A percentile compares a stretch with the other conserved stretches of the same genome.
Evolutionary conservation across 2,329 filamentous ascomycete genomes (phyloP).

Genomic region (Stromatinia cepivora): DNA sequence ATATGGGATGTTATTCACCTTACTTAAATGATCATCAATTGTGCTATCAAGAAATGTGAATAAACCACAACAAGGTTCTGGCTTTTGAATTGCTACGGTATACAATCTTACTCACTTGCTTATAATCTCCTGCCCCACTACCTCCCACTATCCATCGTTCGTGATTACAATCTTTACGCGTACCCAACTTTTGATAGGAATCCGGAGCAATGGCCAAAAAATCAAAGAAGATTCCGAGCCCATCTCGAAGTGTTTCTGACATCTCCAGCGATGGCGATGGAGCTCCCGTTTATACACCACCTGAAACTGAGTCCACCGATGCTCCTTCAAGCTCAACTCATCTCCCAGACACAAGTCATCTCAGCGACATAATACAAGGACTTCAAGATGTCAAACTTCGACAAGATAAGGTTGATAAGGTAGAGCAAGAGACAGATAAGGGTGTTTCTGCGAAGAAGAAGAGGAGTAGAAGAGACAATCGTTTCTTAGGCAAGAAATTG

Average conservation of each 20-base stretch:
- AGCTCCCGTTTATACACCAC: conserved; percentile 16
- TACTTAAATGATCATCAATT: neutral
- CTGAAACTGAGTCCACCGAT: conserved; percentile 2
- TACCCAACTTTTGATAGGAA: neutral
- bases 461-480: neutral
- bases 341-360: neutral
- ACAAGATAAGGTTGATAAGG: neutral
- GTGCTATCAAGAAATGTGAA: neutral
- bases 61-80: neutral
- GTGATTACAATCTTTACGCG: conserved; percentile 1
- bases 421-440: neutral
- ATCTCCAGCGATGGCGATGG: conserved; percentile 7
- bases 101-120: neutral
- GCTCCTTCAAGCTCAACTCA: neutral
- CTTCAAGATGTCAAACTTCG: conserved; percentile 6
- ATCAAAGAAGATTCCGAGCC: neutral
- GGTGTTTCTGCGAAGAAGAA: neutral
- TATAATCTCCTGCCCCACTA: neutral
- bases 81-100: neutral
- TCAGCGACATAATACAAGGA: neutral
- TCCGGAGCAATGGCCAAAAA: conserved; percentile 5
- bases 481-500: neutral
- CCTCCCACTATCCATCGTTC: neutral
- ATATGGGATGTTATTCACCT: neutral
- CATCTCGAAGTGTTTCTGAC: conserved; percentile 2